Base-by-base conservation (phyloP, 164 flowering plant genomes). In the Nymphaea thermarum region DNA sequence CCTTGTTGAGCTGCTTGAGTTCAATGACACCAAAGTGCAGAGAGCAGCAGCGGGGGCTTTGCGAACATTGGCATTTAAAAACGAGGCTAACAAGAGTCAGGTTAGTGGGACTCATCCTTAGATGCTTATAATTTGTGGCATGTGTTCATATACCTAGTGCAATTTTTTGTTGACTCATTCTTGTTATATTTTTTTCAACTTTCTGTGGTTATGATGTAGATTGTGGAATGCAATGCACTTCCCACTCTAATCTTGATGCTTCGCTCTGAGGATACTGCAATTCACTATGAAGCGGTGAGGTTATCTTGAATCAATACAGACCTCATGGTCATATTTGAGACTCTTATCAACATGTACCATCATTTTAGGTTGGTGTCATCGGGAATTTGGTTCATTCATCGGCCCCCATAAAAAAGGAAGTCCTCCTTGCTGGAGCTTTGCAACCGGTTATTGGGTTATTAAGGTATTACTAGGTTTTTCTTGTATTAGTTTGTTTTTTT, bases 311-410 rank as follows among this genome's bases (percentile, higher is more conserved):
- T 16, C n/a, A 55, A 16, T 16, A 25, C 15, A 16, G 6, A 61
- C 63, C 41, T 61, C 14, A 5, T 6, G 11, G 5, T 61, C 25
- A 61, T 5, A 6, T 45, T 45, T 45, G 7, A 45, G 53, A 45
- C 53, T 45, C 53, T 45, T 45, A 45, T 45, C 11, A 10, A 10
- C 53, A 45, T 10, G 5, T 5, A 45, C 5, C 53, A 45, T 5
- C 68, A 15, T 66, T 15, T 65, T 78, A 95, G 99, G 99, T 95
- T 81, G 99, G 99, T 67, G 99, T 95, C 5, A 92, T 95, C 71
- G 99, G 99, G 71, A 95, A 95, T 79, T 79, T 95, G 75, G 99
- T 95, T 3, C 99, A 95, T 70, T 95, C 99, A 43, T 95, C 99
- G 2, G 96, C 98, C 7, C 85, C 80, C 77, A 92, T 95, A 66